Conservation (phyloP, 2,329 filamentous ascomycete species). For the Talaromyces albobiverticillius region DNA sequence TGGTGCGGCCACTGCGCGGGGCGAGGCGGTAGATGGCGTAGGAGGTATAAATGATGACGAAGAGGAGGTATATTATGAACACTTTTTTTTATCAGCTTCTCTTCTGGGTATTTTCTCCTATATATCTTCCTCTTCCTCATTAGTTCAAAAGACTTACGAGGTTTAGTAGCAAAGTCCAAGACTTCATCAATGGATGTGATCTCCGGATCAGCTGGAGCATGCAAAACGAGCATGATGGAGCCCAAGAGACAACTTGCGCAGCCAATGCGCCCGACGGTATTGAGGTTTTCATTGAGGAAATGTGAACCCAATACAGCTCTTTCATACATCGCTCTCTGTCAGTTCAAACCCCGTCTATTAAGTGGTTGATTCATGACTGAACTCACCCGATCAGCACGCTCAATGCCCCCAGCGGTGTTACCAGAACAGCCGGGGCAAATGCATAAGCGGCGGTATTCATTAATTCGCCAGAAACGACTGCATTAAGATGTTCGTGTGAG, state of each 20-base stretch:
- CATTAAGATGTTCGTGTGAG: not conserved
- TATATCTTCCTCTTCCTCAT: not conserved
- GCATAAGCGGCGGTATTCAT: constrained; percentile 16
- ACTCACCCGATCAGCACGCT: constrained; percentile 15
- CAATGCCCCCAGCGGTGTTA: constrained; percentile 13
- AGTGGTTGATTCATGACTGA: too few species aligned
- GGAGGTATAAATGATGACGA: constrained; percentile 9
- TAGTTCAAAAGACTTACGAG: constrained; percentile 1
- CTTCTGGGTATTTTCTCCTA: not conserved
- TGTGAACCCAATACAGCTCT: constrained; percentile 14
- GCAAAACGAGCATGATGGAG: constrained; percentile 11
- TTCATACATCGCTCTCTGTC: not conserved
- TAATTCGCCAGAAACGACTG: constrained; percentile 13
- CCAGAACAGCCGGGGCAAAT: constrained; percentile 13
- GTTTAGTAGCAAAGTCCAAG: constrained; percentile 6
- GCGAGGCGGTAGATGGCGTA: constrained; percentile 8
- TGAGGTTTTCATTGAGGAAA: constrained; percentile 12
- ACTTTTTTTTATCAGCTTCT: not conserved
- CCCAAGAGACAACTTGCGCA: constrained; percentile 13
- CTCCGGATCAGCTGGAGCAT: constrained; percentile 12
- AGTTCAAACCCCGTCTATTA: too few species aligned
- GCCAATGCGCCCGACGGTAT: constrained; percentile 12
- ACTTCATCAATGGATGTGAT: constrained; percentile 10
- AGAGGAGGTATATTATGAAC: constrained; percentile 10
- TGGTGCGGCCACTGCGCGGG: constrained; percentile 7